Evolutionary conservation across 2,329 filamentous ascomycete genomes (phyloP).

Genomic region (Zarea fungicola): DNA sequence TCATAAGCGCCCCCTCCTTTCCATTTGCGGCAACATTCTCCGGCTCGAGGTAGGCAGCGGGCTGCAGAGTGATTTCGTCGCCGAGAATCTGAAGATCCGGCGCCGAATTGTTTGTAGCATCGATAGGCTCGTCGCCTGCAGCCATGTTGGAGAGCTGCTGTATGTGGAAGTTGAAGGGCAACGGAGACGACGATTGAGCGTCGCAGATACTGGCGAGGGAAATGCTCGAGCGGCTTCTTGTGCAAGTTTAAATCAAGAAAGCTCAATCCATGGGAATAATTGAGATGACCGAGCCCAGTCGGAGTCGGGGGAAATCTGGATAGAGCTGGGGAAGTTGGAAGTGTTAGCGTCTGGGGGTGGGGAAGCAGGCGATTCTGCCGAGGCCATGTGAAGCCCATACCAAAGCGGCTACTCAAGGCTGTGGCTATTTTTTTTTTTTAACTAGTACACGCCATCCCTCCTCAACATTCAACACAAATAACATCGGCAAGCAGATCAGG

Average conservation of each 20-base stretch:
- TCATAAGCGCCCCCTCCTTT: slow-evolving; percentile 66
- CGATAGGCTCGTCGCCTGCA: slow-evolving; percentile 24
- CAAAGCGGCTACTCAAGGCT: slow-evolving; percentile 1
- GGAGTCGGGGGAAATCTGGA: neutral
- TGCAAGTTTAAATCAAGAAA: neutral
- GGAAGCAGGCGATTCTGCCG: slow-evolving; percentile 7
- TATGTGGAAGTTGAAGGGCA: neutral
- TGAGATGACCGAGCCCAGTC: neutral
- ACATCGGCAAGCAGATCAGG: neutral
- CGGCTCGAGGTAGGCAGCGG: slow-evolving; percentile 60
- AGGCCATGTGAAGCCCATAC: slow-evolving; percentile 14
- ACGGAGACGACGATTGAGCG: neutral
- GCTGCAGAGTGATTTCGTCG: slow-evolving; percentile 68
- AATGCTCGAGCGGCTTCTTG: neutral
- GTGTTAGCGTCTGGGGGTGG: slow-evolving; percentile 9
- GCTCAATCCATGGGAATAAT: neutral
- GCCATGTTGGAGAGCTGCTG: slow-evolving; percentile 22
- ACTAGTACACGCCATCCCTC: neutral
- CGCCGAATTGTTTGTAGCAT: slow-evolving; percentile 41
- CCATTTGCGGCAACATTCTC: slow-evolving; percentile 40
- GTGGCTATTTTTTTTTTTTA: neutral
- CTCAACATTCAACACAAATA: slow-evolving; percentile 8
- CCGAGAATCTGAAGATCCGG: slow-evolving; percentile 76
- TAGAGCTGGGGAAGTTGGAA: slow-evolving; percentile 5
- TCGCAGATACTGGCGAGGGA: neutral